Base-by-base conservation (phyloP, 2,329 filamentous ascomycete species). In the Apiospora sp. region DNA sequence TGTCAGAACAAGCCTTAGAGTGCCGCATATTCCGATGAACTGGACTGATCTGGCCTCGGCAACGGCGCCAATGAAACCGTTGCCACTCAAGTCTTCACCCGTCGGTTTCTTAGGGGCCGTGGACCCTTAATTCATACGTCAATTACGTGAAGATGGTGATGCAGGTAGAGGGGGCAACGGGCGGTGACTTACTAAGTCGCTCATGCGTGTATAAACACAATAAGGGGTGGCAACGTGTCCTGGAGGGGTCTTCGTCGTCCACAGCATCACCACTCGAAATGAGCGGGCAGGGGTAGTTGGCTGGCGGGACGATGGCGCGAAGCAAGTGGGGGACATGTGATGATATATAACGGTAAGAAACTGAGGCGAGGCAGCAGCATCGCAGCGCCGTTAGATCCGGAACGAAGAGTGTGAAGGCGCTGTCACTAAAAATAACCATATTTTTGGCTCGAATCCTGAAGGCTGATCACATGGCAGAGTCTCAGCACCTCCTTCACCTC, bases 391-490 rank as follows among this genome's bases (percentile, higher is more conserved):
- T 34, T 19, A 30, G 30, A 6, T n/a, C 30, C 54, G 54, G 54
- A n/a, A n/a, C 6, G 22, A 49, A 49, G 46, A n/a, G 6, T n/a
- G 46, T 7, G 7, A 1, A 5, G 22, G 46, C 46, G 46, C 46
- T 49, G 46, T 49, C 46, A n/a, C 34, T 10, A 8, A 41, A 24
- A 41, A 64, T n/a, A 64, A 41, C 12, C 16, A 41, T 64, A 54
- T 64, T 64, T 64, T 64, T 64, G 58, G 58, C 22, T 64, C 10
- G 10, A 41, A 64, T 64, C 58, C 58, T 41, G 34, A 41, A 34
- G 34, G 58, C 34, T 41, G 19, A 22, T 64, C 58, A 64, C 58
- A 64, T 64, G 58, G 12, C 34, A 41, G 19, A 49, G n/a, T 49
- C 46, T 22, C n/a, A 6, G 37, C 46, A 22, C 46, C 7, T 34